Evolutionary conservation across 1,284 basidiomycete species (phyloP), one percentile per base, ranked within the genome.

Genomic region (Rhodotorula sp.): DNA sequence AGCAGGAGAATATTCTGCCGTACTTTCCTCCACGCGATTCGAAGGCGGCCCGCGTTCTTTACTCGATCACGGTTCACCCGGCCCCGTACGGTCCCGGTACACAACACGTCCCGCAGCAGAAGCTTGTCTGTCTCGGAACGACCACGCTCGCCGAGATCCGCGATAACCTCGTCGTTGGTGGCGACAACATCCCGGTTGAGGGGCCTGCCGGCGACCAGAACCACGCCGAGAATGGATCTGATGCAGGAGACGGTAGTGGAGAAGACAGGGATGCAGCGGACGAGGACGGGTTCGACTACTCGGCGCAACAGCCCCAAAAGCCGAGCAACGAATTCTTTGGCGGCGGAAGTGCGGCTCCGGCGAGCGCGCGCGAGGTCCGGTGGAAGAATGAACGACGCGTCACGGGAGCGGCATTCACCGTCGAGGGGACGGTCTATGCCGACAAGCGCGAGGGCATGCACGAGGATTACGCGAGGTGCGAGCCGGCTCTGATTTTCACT

Each of bases 391-490:
- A 71, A 49, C 53, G 57, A 14, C 56, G 63, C 29, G 58, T 51
- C 29, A 63, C 61, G 22, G 62, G 59, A 15, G 63, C 44, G 18
- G 55, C 53, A n/a, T 72, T 53, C 56, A 55, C 44, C n/a, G 56
- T 68, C 15, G 73, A 74, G 26, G 68, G 65, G 5, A 22, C 44
- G 30, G 29, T 74, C 26, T 74, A 74, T 29, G 59, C 65, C 3
- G 73, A 72, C 33, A 42, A 44, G 0, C 60, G 56, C 20, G 53
- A 51, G 1, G 68, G 54, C 7, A 58, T 57, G 54, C 33, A 22
- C 4, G 63, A 72, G 6, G 63, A 72, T 33, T 74, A 74, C 33
- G 65, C 70, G 3, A 30, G 57, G 73, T 72, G 33, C 64, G 12
- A 14, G 2, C 6, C 6, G 10, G 10, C 10, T 2, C 15, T 10